Conservation (phyloP, 1,284 basidiomycete genomes). For the Tremellales sp. region DNA sequence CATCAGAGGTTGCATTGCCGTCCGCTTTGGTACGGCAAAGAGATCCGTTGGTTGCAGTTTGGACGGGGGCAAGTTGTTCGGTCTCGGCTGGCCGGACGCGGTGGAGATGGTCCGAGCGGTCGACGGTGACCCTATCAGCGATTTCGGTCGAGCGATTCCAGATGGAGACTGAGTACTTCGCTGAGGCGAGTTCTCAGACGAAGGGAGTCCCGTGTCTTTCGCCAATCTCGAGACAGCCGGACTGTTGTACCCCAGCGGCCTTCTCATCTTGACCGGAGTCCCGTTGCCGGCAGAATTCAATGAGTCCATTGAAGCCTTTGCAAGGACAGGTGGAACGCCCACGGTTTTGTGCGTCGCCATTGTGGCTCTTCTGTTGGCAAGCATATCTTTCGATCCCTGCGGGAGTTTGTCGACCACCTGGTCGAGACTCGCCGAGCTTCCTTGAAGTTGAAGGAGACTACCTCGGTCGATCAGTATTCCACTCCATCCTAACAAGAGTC, state of each 20-base stretch:
- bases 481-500: neutral
- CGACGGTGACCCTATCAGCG: conserved; percentile 12
- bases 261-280: conserved; percentile 13
- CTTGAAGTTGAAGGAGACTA: conserved; percentile 42
- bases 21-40: conserved; percentile 8
- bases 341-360: conserved; percentile 33
- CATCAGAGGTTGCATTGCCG: conserved; percentile 27
- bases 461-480: neutral
- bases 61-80: conserved; percentile 6
- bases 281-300: conserved; percentile 8
- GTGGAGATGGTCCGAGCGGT: conserved; percentile 11
- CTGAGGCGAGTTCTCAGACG: neutral
- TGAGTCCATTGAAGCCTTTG: conserved; percentile 16
- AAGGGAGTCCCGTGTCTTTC: neutral
- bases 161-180: conserved; percentile 5
- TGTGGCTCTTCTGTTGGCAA: conserved; percentile 42
- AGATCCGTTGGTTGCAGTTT: conserved; percentile 14
- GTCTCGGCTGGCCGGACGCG: conserved; percentile 13
- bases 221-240: neutral
- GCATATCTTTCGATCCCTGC: conserved; percentile 41
- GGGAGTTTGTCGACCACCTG: conserved; percentile 38
- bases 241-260: neutral
- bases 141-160: conserved; percentile 3
- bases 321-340: conserved; percentile 11
- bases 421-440: conserved; percentile 35